Base-by-base conservation (phyloP, 768 basidiomycete genomes). In the Tylopilus felleus region DNA sequence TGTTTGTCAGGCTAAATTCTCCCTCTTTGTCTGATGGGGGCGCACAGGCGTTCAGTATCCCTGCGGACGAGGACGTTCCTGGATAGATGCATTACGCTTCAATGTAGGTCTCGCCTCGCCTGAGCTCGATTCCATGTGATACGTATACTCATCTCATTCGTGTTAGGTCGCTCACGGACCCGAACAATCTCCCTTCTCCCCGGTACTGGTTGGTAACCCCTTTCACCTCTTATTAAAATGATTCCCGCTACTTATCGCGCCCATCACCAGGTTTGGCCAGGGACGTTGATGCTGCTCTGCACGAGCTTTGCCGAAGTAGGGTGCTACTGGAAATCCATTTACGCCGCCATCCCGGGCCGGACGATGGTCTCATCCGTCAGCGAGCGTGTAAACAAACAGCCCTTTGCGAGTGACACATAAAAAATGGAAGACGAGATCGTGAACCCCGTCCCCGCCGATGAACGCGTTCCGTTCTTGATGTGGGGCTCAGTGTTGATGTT, bases 391-490 rank as follows among this genome's bases (percentile, higher is more conserved):
- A 42, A 48, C 4, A 41, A 27, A 29, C 40, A 35, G 14, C 16
- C 49, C 1, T 49, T 47, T 2, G 47, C 19, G 2, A 16, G 39
- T 21, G 27, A 45, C 33, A 10, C 29, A 13, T 44, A 66, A 28
- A 13, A n/a, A 0, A 19, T 2, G 8, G 60, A 73, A 31, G 67
- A 70, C 3, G 75, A 78, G 3, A 77, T 80, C 48, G 73, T 76
- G 49, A 82, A 84, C 60, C 74, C 77, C 53, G 79, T 81, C 2
- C 82, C 82, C 0, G 57, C 70, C 1, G 74, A 74, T 44, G 81
- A 86, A 60, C 81, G 78, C 9, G 78, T 85, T 35, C 84, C 83
- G 9, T 60, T 70, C 9, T 70, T 69, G 55, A 80, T 81, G 77
- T 85, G 84, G 83, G 69, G 74, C 2, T 65, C 61, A 28, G 82